A percentile compares a stretch with the other conserved stretches of the same genome.
Evolutionary conservation across 2,329 filamentous ascomycete species (phyloP).

Genomic region (Bisporella sp.): DNA sequence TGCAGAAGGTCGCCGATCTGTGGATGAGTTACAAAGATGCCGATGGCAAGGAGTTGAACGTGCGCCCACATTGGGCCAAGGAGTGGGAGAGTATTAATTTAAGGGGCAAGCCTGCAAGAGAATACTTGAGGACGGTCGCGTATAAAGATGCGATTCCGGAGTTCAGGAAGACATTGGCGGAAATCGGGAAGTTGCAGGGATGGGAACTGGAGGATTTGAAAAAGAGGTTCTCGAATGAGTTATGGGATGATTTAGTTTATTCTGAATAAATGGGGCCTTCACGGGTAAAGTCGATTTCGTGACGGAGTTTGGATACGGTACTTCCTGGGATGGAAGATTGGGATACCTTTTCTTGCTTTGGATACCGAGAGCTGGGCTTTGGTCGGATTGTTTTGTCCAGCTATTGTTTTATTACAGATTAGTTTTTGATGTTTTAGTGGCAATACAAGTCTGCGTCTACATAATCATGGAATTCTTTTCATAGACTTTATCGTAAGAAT

Average conservation of each 20-base stretch:
- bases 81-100: conserved; percentile 33
- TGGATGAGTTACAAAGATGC: conserved; percentile 33
- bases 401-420: too few species aligned
- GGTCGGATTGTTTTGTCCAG: too few species aligned
- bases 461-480: too few species aligned
- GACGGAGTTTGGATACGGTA: too few species aligned
- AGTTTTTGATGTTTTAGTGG: too few species aligned
- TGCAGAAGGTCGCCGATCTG: conserved; percentile 33
- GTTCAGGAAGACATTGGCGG: conserved; percentile 27
- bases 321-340: too few species aligned
- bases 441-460: too few species aligned
- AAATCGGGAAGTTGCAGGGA: conserved; percentile 32
- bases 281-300: too few species aligned
- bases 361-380: too few species aligned
- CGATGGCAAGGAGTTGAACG: conserved; percentile 25
- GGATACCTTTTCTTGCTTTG: too few species aligned
- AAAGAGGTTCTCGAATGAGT: conserved; percentile 34
- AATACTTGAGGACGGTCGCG: conserved; percentile 31
- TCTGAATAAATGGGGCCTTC: conserved; percentile 1
- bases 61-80: conserved; percentile 41
- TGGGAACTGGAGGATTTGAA: conserved; percentile 33
- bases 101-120: conserved; percentile 23
- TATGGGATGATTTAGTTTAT: conserved; percentile 28
- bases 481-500: too few species aligned
- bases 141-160: conserved; percentile 33